phyloP scores from a whole-genome alignment of 306 rosid species.

The Pyrus communis region DNA sequence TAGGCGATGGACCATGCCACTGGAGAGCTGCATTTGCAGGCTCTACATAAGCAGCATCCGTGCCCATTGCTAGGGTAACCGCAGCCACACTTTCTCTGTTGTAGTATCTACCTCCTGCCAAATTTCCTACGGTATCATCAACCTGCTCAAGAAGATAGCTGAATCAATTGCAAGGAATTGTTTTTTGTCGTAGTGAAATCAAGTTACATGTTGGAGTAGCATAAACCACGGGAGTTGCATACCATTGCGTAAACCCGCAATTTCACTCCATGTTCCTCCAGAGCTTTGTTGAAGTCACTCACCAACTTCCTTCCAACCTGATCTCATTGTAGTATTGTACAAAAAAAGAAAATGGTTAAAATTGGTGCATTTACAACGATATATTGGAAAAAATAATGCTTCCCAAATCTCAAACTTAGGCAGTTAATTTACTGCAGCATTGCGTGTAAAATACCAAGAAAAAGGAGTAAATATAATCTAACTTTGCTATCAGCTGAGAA shows the following conservation, averaged over 20 bases:
- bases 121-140: constrained; percentile 57
- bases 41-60: constrained; percentile 65
- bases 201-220: background rate
- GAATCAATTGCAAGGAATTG: background rate
- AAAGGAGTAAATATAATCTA: constrained; percentile 19
- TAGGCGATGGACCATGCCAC: constrained; percentile 30
- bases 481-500: constrained; percentile 45
- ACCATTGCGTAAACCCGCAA: constrained; percentile 48
- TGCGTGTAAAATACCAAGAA: background rate
- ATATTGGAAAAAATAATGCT: background rate
- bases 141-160: constrained; percentile 32
- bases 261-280: constrained; percentile 41
- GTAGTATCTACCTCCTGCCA: constrained; percentile 74
- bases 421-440: background rate
- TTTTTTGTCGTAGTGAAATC: background rate
- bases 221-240: constrained; percentile 1
- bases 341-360: background rate
- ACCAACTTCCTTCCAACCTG: constrained; percentile 49
- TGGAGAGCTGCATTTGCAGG: constrained; percentile 27
- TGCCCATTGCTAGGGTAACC: constrained; percentile 48
- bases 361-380: background rate
- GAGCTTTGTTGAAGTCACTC: constrained; percentile 35
- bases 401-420: background rate
- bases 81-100: constrained; percentile 51
- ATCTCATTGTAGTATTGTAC: background rate